Evolutionary conservation across 352 stramenopile species (phyloP), one percentile per base, ranked within the genome.

Genomic region (Globisporangium nunn): DNA sequence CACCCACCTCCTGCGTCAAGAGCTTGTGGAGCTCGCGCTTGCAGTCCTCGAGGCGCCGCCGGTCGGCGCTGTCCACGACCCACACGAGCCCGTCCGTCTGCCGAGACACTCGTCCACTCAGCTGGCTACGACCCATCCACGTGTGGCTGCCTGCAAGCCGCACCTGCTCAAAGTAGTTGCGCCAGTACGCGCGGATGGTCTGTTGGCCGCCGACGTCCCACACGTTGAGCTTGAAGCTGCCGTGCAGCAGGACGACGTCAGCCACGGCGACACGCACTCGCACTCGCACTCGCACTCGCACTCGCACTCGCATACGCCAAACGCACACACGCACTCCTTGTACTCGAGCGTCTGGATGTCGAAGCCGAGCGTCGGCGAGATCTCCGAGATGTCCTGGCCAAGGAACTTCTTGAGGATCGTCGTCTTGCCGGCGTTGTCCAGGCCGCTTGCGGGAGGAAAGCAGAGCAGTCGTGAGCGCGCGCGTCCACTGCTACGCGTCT

Each of bases 341-440:
- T 98, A 98, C 58, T 99, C 92, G 35, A 99, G 79, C 33, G 96
- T 99, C 69, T 99, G 96, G 72, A 99, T 99, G 63, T 99, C 96
- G 75, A 99, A 99, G 28, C 97, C 97, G 1, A 99, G 78, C 29
- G 97, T 99, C 8, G 97, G 97, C 46, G 90, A 96, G 67, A 99
- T 99, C 46, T 95, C 88, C 28, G 95, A 89, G 51, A 99, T 98
- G 47, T 98, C 86, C 51, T 99, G 87, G 29, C 94, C 96, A 75
- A 98, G 98, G 57, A 99, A 98, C 70, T 98, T 96, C 59, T 96
- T 97, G 33, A 99, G 65, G 61, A 99, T 98, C 12, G 96, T 99
- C 23, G 97, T 99, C 79, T 99, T 99, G 43, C 97, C 97, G 18
- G 96, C 96, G 83, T 99, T 99, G 72, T 99, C 97, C n/a, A 99